Conservation (phyloP, 2,329 filamentous ascomycete species). For the Plectosphaerella cucumerina region DNA sequence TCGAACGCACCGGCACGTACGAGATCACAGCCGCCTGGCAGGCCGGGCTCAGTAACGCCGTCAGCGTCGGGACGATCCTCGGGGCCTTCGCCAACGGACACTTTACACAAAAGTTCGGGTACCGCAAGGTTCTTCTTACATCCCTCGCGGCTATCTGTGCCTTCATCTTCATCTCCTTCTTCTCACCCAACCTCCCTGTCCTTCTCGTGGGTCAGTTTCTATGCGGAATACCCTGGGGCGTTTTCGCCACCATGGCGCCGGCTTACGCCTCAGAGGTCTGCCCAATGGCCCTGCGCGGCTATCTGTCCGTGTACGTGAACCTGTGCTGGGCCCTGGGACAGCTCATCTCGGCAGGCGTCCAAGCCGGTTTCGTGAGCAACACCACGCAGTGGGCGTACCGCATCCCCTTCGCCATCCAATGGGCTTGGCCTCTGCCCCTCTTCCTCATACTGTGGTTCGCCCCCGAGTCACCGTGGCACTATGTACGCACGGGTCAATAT, state of each 20-base stretch:
- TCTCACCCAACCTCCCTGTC: slow-evolving; percentile 30
- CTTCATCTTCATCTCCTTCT: slow-evolving; percentile 44
- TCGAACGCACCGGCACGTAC: slow-evolving; percentile 14
- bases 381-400: slow-evolving; percentile 17
- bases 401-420: slow-evolving; percentile 20
- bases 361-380: slow-evolving; percentile 17
- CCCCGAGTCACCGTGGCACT: slow-evolving; percentile 5
- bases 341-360: slow-evolving; percentile 35
- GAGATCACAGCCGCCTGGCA: slow-evolving; percentile 47
- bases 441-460: slow-evolving; percentile 7
- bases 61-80: slow-evolving; percentile 40
- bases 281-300: slow-evolving; percentile 33
- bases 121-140: slow-evolving; percentile 37
- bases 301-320: slow-evolving; percentile 41
- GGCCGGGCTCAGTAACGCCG: slow-evolving; percentile 38
- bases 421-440: slow-evolving; percentile 15
- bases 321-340: slow-evolving; percentile 44
- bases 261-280: slow-evolving; percentile 42
- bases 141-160: slow-evolving; percentile 30
- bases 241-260: slow-evolving; percentile 38
- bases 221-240: slow-evolving; percentile 41
- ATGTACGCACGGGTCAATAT: slow-evolving; percentile 2
- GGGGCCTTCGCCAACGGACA: slow-evolving; percentile 43
- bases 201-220: slow-evolving; percentile 39
- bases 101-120: slow-evolving; percentile 37